These are phyloP conservation scores for Chaetomium strumarium DNA, from an alignment of 2,329 filamentous ascomycete genomes.

Conservation along the genomic window DNA sequence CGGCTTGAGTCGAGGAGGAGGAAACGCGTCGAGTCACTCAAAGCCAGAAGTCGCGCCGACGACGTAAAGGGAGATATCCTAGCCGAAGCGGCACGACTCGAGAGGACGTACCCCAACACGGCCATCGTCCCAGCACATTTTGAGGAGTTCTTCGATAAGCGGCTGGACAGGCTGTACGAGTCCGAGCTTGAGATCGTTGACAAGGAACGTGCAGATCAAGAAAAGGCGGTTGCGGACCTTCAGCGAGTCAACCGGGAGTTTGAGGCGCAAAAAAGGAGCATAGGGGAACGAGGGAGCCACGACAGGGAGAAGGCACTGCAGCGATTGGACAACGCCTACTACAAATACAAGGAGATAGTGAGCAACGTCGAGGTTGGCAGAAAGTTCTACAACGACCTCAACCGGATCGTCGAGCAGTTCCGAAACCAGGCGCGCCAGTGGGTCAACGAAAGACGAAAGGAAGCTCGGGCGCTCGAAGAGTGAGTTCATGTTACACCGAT, in stretches of 20 bases:
- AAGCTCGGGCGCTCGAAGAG: constrained; percentile 74
- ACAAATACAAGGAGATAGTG: constrained; percentile 94
- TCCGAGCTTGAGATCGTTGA: constrained; percentile 64
- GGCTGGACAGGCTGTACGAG: constrained; percentile 72
- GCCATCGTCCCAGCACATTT: constrained; percentile 84
- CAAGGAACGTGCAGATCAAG: constrained; percentile 71
- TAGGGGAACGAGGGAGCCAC: constrained; percentile 53
- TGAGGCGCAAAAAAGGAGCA: constrained; percentile 60
- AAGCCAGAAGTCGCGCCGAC: constrained; percentile 75
- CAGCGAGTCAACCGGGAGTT: constrained; percentile 75
- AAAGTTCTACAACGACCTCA: constrained; percentile 96
- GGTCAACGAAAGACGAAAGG: constrained; percentile 71
- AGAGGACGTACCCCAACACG: constrained; percentile 79
- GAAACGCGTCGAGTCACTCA: constrained; percentile 71
- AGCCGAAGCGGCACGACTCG: constrained; percentile 74
- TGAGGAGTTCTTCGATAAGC: constrained; percentile 80
- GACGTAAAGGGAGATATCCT: constrained; percentile 85
- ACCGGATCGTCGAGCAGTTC: constrained; percentile 76
- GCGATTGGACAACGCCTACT: constrained; percentile 81
- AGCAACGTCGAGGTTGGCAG: constrained; percentile 84
- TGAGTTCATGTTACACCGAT: no score
- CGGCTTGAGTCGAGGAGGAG: constrained; percentile 75
- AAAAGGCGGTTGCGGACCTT: constrained; percentile 62
- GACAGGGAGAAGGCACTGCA: constrained; percentile 86
- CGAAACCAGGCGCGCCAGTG: constrained; percentile 72